Evolutionary conservation across 2,329 filamentous ascomycete species (phyloP), one percentile per base, ranked within the genome.

Genomic region (Ophiocordyceps camponoti-saundersi): DNA sequence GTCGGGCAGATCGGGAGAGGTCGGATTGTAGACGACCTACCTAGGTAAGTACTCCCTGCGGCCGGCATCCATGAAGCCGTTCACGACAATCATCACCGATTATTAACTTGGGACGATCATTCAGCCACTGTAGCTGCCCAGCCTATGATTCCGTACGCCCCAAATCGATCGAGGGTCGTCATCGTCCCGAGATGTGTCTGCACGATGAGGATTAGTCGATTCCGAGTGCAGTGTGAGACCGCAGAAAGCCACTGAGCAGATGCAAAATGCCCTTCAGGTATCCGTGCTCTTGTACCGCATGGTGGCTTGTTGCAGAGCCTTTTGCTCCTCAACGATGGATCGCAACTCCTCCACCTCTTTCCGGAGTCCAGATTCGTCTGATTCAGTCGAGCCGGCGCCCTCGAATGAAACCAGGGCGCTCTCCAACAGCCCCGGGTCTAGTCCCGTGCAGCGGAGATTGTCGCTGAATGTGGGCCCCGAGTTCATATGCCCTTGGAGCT

Each of bases 401-500:
- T 53, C 49, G 44, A 78, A 67, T 6, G 67, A 63, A 3, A 68
- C 57, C 22, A 77, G 65, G 13, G 73, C 75, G 42, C 64, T 59
- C 50, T 77, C 68, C 30, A 80, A 57, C 2, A 65, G 58, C 16
- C 68, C 64, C 5, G 59, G 53, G 0, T 70, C 62, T 47, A 79
- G 67, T 0, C 75, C 75, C 3, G 66, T 64, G 11, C 65, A 57
- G 36, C 61, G 58, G 21, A 77, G 58, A 57, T 73, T 65, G 41
- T 61, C 61, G 45, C 60, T 59, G 46, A 78, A 70, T 49, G 65
- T 61, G 15, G 65, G 67, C n/a, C 65, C 56, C 3, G 56, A 55
- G 8, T 61, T 55, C 20, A 68, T 49, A 40, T 68, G 62, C 1
- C 63, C 57, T 15, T 68, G 67, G n/a, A 88, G 66, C 59, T 85